Base-by-base conservation (phyloP, 2,329 filamentous ascomycete genomes). In the Akanthomyces uredinophilus region DNA sequence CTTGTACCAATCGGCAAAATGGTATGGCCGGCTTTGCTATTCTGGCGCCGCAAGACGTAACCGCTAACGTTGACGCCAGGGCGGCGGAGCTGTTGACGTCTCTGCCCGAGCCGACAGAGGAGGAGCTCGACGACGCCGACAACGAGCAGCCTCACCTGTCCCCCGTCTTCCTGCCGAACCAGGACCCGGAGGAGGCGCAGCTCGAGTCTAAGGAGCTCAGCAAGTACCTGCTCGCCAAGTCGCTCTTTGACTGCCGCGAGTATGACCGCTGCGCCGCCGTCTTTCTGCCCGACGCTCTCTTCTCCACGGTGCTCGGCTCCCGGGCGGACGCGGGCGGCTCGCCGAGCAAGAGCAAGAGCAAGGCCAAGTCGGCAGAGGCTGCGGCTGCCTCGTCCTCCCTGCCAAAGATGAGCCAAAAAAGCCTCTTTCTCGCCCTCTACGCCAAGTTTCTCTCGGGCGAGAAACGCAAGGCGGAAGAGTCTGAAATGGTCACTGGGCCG, bases 1-100 rank as follows among this genome's bases (percentile, higher is more conserved):
- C 74, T 83, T 99, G 14, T 98, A 97, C 71, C 93, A 97, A 70
- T 95, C 94, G 7, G 89, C 95, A 32, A 98, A 98, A 86, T 99
- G 95, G 95, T 96, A 73, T 62, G 69, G 22, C 54, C 16, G 7
- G 18, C n/a, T 1, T 18, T 18, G 14, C 5, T 1, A 13, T 4
- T 49, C 52, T 24, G n/a, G 24, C 8, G 22, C 22, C 20, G 3
- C 1, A 16, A 24, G 6, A 60, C 14, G 2, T 37, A 8, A 32
- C 47, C 16, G 32, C 59, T 54, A 49, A 24, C 13, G 24, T 32
- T 29, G 24, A 4, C 22, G 44, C 32, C 71, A 97, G 94, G 94
- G 91, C 93, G 53, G 94, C 95, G 69, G 95, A 99, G 78, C 87
- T 98, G 67, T 86, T 98, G 63, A 91, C 90, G 70, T 90, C 95